phyloP scores from a whole-genome alignment of 805 yeast genomes.

The Starmerella bacillaris region DNA sequence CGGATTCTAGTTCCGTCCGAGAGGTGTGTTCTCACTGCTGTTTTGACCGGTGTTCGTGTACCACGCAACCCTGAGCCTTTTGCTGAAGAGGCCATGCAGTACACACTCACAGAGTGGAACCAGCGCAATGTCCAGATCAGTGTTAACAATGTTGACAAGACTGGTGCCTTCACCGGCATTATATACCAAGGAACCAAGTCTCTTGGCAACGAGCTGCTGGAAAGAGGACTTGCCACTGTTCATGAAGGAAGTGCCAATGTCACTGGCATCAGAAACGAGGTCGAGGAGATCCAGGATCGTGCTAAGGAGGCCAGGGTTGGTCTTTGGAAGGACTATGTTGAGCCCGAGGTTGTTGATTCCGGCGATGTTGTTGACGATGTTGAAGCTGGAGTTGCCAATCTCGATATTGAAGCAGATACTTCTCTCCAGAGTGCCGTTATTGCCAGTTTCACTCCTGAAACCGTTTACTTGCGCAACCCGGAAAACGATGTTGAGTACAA shows the following conservation, averaged over 20 bases:
- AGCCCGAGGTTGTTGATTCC: conserved; percentile 21
- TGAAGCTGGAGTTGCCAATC: conserved; percentile 11
- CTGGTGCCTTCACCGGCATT: conserved; percentile 68
- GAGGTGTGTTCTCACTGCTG: conserved; percentile 47
- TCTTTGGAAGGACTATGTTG: conserved; percentile 41
- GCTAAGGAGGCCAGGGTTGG: conserved; percentile 44
- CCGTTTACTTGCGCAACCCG: conserved; percentile 16
- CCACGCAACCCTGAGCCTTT: conserved; percentile 24
- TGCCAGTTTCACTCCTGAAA: conserved; percentile 17
- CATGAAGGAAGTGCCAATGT: conserved; percentile 49
- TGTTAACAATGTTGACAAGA: conserved; percentile 50
- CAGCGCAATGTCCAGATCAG: conserved; percentile 63
- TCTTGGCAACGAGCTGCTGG: conserved; percentile 36
- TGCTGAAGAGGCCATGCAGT: conserved; percentile 35
- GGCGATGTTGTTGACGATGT: conserved; percentile 19
- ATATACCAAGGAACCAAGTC: conserved; percentile 28
- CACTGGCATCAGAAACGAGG: conserved; percentile 36
- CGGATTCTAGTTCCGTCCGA: conserved; percentile 53
- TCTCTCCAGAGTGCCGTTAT: conserved; percentile 15
- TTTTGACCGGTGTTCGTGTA: conserved; percentile 53
- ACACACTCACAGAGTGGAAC: conserved; percentile 35
- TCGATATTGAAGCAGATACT: conserved; percentile 11
- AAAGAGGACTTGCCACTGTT: conserved; percentile 43
- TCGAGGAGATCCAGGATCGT: conserved; percentile 41
- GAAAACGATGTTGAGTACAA: conserved; percentile 11